Conservation (phyloP, 306 rosid species). For the Sphenostylis stenocarpa region DNA sequence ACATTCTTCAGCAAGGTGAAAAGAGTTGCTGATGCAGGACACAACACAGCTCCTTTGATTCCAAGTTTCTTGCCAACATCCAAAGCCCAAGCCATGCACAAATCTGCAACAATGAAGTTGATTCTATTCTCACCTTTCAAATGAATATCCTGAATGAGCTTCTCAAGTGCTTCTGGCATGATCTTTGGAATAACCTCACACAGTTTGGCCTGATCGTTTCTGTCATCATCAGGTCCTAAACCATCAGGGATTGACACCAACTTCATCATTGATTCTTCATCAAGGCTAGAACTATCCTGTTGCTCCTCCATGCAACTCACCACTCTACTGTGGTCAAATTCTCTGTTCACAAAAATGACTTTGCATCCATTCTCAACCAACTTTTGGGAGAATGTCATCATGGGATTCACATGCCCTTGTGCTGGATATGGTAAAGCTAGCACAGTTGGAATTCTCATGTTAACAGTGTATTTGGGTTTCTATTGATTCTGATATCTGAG, state of each 20-base stretch:
- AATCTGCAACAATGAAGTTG: constrained; percentile 21
- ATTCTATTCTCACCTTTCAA: neutral
- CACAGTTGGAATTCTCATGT: constrained; percentile 21
- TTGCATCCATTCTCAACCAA: constrained; percentile 35
- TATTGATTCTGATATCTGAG: neutral
- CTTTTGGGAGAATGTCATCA: constrained; percentile 36
- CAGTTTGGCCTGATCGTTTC: constrained; percentile 10
- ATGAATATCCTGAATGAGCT: constrained; percentile 33
- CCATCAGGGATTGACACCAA: constrained; percentile 46
- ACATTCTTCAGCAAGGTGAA: neutral
- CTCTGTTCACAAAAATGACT: constrained; percentile 48
- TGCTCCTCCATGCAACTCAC: constrained; percentile 17
- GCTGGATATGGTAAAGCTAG: constrained; percentile 30
- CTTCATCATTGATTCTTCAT: neutral
- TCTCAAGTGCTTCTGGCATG: constrained; percentile 54
- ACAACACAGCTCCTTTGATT: constrained; percentile 30
- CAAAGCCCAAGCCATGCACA: constrained; percentile 15
- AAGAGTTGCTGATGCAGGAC: constrained; percentile 9
- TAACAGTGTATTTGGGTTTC: neutral
- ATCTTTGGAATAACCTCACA: neutral
- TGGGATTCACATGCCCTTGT: constrained; percentile 33
- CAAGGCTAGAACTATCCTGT: neutral
- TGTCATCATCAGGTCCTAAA: constrained; percentile 37
- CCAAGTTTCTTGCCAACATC: constrained; percentile 21
- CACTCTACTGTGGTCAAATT: constrained; percentile 27